Base-by-base conservation (phyloP, 768 basidiomycete species). In the Infundibulicybe gibba region DNA sequence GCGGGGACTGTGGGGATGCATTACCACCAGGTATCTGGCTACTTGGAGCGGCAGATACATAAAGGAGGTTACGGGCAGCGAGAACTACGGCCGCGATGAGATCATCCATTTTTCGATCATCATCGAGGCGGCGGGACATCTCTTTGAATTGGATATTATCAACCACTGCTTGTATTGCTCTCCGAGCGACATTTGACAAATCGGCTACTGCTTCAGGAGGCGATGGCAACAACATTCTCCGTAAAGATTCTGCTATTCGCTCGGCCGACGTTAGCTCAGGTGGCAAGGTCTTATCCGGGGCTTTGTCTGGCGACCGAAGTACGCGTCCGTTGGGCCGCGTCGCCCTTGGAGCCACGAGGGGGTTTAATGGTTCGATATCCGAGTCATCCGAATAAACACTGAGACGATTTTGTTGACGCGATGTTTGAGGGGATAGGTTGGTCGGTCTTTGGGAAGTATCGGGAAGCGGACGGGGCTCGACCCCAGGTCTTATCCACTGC, bases 381-480 rank as follows among this genome's bases (percentile, higher is more conserved):
- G 88, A 91, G 58, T 87, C 84, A 56, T 93, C 90, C 9, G 89
- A 91, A 57, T 84, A 81, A 30, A 83, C 77, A 58, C 89, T 89
- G 44, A 77, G 65, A 44, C 77, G 76, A 15, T 63, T 63, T 25
- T 65, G 64, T 44, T 64, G 66, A 31, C 49, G 57, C 16, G 68
- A 65, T 30, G 45, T 48, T 34, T 61, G 56, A 17, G 60, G 54
- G 17, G 60, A 59, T 9, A 58, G 47, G 31, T 52, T 50, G 20
- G 46, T 42, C 16, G 53, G 51, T 1, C 53, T 53, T 25, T 47
- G 41, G 14, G 53, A 43, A 33, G 45, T 55, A 13, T 19, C 39
- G 41, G 44, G 42, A 44, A 47, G 45, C 37, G 50, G 43, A 30
- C 30, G 50, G 32, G 31, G 41, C 32, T 42, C 34, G 33, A 35